Evolutionary conservation across 768 basidiomycete species (phyloP).

Genomic region (Leccinellum rugosiceps): DNA sequence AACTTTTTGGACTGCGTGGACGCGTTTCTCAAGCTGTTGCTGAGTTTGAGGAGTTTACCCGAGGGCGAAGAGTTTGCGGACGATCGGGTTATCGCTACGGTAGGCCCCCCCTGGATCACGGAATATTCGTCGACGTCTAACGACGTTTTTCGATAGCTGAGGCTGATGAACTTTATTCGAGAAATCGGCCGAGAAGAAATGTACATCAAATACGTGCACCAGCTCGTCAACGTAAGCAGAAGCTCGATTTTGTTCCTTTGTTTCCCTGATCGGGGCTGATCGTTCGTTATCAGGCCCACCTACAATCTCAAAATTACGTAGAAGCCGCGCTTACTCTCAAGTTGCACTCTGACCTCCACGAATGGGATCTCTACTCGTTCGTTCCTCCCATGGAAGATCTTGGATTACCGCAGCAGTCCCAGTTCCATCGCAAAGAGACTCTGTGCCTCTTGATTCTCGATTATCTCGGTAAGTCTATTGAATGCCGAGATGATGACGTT

Average conservation of each 20-base stretch:
- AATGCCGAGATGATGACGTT: not conserved
- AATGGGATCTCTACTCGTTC: conserved; percentile 82
- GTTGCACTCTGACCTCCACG: conserved; percentile 88
- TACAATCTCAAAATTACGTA: conserved; percentile 85
- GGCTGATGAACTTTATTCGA: conserved; percentile 91
- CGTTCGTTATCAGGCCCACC: conserved; percentile 64
- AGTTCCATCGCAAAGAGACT: conserved; percentile 93
- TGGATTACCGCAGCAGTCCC: conserved; percentile 85
- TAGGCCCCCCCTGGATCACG: conserved; percentile 27
- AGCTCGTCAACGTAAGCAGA: conserved; percentile 77
- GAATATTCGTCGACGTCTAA: conserved; percentile 3
- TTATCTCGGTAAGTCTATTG: conserved; percentile 64
- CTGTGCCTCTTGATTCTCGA: conserved; percentile 90
- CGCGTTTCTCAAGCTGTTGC: conserved; percentile 85
- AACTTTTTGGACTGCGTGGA: conserved; percentile 88
- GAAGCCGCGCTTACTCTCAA: conserved; percentile 94
- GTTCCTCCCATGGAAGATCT: conserved; percentile 88
- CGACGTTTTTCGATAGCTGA: conserved; percentile 48
- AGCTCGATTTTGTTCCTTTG: not conserved
- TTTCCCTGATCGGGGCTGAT: conserved; percentile 10
- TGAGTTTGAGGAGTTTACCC: conserved; percentile 84
- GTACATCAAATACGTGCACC: conserved; percentile 94
- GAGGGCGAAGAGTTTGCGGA: conserved; percentile 94
- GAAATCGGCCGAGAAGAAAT: conserved; percentile 91
- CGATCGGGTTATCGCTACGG: conserved; percentile 90